Evolutionary conservation across 495 filamentous ascomycete genomes (phyloP).

Genomic region (Thozetella sp.): DNA sequence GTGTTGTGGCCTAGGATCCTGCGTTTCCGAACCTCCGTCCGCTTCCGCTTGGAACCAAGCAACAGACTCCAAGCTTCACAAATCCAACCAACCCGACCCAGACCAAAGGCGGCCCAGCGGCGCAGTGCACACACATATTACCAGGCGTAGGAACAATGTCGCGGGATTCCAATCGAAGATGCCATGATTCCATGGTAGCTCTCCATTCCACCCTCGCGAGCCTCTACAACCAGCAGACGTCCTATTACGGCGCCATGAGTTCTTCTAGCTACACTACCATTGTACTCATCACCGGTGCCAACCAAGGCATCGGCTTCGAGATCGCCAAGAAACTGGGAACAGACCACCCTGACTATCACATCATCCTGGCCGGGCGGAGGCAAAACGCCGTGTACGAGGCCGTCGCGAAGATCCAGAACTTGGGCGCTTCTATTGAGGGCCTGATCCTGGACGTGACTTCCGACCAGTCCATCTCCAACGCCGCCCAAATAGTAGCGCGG

Average conservation of each 20-base stretch:
- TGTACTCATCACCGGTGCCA: conserved; percentile 49
- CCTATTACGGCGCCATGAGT: conserved; percentile 9
- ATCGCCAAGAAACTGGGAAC: conserved; percentile 37
- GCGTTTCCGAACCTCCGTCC: too few relatives aligned
- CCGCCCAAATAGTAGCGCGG: conserved; percentile 28
- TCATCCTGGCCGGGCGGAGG: conserved; percentile 33
- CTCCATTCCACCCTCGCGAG: background rate
- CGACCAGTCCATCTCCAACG: conserved; percentile 51
- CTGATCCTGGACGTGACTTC: conserved; percentile 47
- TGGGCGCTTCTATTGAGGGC: conserved; percentile 11
- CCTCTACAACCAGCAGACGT: background rate
- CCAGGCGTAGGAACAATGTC: too few relatives aligned
- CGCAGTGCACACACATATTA: too few relatives aligned
- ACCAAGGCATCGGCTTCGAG: conserved; percentile 49
- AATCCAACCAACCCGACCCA: background rate
- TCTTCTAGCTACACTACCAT: conserved; percentile 17
- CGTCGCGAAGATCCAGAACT: conserved; percentile 9
- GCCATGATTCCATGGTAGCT: background rate
- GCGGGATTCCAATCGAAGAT: background rate
- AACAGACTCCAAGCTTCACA: too few relatives aligned
- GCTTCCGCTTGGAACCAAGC: too few relatives aligned
- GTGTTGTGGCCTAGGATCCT: too few relatives aligned
- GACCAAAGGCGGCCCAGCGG: background rate
- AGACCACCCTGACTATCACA: conserved; percentile 31
- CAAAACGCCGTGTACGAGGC: conserved; percentile 20